phyloP scores from a whole-genome alignment of 768 basidiomycete species.

The Xerocomellus intermedius region DNA sequence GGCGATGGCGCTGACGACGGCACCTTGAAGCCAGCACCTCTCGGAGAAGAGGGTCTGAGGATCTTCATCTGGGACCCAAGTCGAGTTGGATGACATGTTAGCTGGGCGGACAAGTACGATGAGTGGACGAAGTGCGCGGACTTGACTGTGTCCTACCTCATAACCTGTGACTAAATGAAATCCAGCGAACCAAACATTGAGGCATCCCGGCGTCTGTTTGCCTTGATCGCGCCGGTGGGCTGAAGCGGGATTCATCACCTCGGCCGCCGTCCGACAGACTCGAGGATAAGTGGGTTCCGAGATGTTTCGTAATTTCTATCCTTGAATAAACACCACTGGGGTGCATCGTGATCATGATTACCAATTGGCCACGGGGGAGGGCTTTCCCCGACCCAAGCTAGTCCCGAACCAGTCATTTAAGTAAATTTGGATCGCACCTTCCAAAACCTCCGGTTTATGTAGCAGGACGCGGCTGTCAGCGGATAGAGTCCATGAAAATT shows the following conservation, averaged over 20 bases:
- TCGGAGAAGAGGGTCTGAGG: constrained; percentile 16
- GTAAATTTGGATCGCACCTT: too few relatives aligned
- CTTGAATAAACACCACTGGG: too few relatives aligned
- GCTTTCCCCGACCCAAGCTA: too few relatives aligned
- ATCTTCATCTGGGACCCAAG: constrained; percentile 15
- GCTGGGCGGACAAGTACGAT: background rate
- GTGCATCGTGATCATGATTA: too few relatives aligned
- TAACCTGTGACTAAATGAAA: background rate
- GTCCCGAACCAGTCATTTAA: too few relatives aligned
- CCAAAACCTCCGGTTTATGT: too few relatives aligned
- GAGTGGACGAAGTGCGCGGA: background rate
- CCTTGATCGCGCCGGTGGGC: background rate
- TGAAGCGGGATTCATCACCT: background rate
- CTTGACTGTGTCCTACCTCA: background rate
- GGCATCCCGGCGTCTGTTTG: background rate
- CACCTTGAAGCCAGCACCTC: constrained; percentile 21
- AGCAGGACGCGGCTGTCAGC: too few relatives aligned
- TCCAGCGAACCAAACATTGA: background rate
- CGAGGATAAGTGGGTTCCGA: too few relatives aligned
- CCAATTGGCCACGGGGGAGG: too few relatives aligned
- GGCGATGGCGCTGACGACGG: constrained; percentile 3
- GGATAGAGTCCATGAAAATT: too few relatives aligned
- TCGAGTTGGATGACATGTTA: constrained; percentile 17
- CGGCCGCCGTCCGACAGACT: background rate
- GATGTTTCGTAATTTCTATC: too few relatives aligned